Percentiles rank a stretch among this genome's conserved stretches.
Conservation (phyloP, 2,329 filamentous ascomycete species). For the Ophiocordyceps camponoti-saundersi region DNA sequence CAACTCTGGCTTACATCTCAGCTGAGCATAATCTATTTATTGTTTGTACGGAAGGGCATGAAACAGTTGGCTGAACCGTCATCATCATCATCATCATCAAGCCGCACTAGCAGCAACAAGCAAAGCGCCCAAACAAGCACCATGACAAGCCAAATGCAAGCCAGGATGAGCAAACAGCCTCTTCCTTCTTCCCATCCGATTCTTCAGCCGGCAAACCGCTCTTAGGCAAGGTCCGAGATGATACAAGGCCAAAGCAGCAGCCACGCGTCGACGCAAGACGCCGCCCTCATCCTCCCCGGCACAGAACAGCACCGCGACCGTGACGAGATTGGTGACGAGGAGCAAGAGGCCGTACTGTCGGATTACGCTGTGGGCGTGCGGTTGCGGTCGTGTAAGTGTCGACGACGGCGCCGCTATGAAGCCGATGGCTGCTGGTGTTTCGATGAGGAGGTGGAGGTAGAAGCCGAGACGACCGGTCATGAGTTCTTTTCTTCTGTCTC, state of each 20-base stretch:
- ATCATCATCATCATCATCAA: too few relatives aligned
- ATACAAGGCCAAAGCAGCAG: not conserved
- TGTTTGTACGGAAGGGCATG: too few relatives aligned
- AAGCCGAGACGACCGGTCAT: not conserved
- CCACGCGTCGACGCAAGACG: not conserved
- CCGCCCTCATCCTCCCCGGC: not conserved
- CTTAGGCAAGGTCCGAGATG: not conserved
- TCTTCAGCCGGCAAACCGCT: not conserved
- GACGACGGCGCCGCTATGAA: not conserved
- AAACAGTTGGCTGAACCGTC: too few relatives aligned
- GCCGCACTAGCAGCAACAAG: too few relatives aligned
- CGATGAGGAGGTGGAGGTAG: not conserved
- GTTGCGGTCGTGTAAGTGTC: not conserved
- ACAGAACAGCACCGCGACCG: not conserved
- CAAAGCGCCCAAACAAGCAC: not conserved
- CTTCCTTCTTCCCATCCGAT: too few relatives aligned
- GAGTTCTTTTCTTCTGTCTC: not conserved
- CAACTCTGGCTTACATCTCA: too few relatives aligned
- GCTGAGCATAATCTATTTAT: too few relatives aligned
- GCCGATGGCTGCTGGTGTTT: not conserved
- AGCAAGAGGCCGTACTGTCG: not conserved
- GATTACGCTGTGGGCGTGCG: not conserved
- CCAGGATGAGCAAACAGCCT: not conserved
- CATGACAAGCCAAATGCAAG: not conserved
- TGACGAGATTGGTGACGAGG: not conserved